Evolutionary conservation across 2,329 filamentous ascomycete genomes (phyloP), one percentile per base, ranked within the genome.

Genomic region (Colletotrichum scovillei): DNA sequence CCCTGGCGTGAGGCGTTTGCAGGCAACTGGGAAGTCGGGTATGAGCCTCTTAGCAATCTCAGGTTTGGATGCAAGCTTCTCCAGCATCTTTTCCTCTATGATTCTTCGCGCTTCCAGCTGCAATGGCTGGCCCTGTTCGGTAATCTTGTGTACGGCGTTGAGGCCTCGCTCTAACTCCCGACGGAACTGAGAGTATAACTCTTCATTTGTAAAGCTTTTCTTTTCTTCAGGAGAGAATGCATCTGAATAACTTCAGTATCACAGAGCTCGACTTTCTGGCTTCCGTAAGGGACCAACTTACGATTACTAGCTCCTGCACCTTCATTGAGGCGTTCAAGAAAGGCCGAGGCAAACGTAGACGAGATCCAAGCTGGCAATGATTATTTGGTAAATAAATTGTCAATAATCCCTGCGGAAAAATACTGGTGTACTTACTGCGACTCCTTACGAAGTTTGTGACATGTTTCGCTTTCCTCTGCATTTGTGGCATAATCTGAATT

Each of bases 401-500:
- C 6, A 19, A 42, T 6, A 3, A 28, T 9, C 12, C 19, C 8
- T 2, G 4, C 11, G 6, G 0, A 22, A 8, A 3, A 16, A 5
- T 12, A 16, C 30, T 6, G n/a, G 2, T 4, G 11, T 22, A 12
- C 30, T 6, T 63, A 56, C 46, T 62, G 5, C 24, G 26, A 24
- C 22, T 53, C 11, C 42, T 69, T 35, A 52, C 5, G 22, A 59
- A 59, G 26, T 59, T 49, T 9, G 64, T 70, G 26, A 42, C 60
- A 49, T 53, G 26, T 22, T 74, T 62, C 4, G 56, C 38, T n/a
- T 59, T 67, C 11, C 14, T 56, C 75, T 86, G 84, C 52, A 87
- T 84, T 0, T 80, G 79, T 2, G 85, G 84, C 4, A 87, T 82
- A 9, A 89, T 82, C 77, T 89, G 88, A 16, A 90, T 86, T 8